phyloP scores from a whole-genome alignment of 208 protist genomes.

The Leishmania braziliensis region DNA sequence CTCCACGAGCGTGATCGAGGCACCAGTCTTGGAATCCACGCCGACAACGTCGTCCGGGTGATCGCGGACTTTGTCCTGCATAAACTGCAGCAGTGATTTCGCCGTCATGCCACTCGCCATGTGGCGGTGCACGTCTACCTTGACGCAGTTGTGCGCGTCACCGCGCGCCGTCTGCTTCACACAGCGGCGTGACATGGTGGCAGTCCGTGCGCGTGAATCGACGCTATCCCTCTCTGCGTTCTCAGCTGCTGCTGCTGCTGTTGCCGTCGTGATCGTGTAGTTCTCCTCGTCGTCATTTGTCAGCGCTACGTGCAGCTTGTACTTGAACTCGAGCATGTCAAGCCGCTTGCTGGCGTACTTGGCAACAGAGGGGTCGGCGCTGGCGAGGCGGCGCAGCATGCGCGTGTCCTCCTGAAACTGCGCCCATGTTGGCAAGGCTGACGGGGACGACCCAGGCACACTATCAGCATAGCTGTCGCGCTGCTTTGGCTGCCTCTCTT shows the following conservation, averaged over 20 bases:
- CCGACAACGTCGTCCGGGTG: conserved; percentile 76
- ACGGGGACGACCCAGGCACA: conserved; percentile 12
- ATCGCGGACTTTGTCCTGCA: conserved; percentile 61
- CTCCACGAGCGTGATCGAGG: conserved; percentile 44
- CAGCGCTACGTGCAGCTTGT: conserved; percentile 70
- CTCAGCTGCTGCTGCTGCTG: neutral
- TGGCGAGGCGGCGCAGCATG: conserved; percentile 43
- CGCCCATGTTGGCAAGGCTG: conserved; percentile 57
- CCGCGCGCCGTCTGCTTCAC: conserved; percentile 39
- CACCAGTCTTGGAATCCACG: conserved; percentile 38
- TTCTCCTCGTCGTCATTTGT: conserved; percentile 80
- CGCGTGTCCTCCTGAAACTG: conserved; percentile 69
- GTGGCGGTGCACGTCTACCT: conserved; percentile 89
- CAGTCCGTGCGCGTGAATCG: neutral
- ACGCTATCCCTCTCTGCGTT: neutral
- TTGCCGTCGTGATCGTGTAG: conserved; percentile 16
- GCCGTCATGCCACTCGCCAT: conserved; percentile 83
- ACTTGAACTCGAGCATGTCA: conserved; percentile 87
- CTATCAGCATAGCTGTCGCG: neutral
- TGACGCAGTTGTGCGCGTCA: conserved; percentile 81
- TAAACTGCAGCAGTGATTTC: conserved; percentile 68
- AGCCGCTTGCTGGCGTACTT: conserved; percentile 71
- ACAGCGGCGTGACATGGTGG: conserved; percentile 3
- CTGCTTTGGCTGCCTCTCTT: neutral
- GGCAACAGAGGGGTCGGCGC: conserved; percentile 54